Evolutionary conservation across 2,329 filamentous ascomycete genomes (phyloP).

Genomic region (Bipolaris oryzae): DNA sequence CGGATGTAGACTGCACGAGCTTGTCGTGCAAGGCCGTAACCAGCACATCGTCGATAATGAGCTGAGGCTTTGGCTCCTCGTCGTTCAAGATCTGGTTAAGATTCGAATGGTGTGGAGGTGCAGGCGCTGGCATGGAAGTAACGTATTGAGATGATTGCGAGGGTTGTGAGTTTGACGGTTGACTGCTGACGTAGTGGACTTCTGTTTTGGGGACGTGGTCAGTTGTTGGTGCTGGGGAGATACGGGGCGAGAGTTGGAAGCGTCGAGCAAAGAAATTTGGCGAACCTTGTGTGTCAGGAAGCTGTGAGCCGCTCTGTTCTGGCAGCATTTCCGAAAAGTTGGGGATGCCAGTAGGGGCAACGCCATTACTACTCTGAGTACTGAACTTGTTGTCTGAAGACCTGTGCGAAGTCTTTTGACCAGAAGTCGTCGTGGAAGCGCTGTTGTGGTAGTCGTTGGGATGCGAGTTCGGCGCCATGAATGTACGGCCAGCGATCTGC

Average conservation of each 20-base stretch:
- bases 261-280: slow-evolving; percentile 29
- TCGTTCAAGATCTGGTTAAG: slow-evolving; percentile 54
- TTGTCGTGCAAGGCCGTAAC: slow-evolving; percentile 65
- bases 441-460: slow-evolving; percentile 75
- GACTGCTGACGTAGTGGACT: slow-evolving; percentile 43
- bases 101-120: slow-evolving; percentile 43
- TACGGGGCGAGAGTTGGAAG: slow-evolving; percentile 16
- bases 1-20: slow-evolving; percentile 71
- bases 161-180: slow-evolving; percentile 47
- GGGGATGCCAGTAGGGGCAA: slow-evolving; percentile 56
- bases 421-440: slow-evolving; percentile 82
- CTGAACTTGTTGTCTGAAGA: slow-evolving; percentile 74
- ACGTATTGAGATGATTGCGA: slow-evolving; percentile 46
- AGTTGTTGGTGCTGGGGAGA: slow-evolving; percentile 20
- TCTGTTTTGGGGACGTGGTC: slow-evolving; percentile 32
- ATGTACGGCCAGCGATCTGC: slow-evolving; percentile 67
- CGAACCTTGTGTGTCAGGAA: slow-evolving; percentile 69
- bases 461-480: slow-evolving; percentile 64
- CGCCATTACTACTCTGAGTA: slow-evolving; percentile 74
- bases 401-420: slow-evolving; percentile 79
- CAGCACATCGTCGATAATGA: slow-evolving; percentile 57
- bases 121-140: slow-evolving; percentile 45
- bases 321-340: slow-evolving; percentile 61
- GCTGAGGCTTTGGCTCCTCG: slow-evolving; percentile 36
- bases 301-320: slow-evolving; percentile 60